Evolutionary conservation across 148 eudicot species (phyloP).

Genomic region (Rhododendron simsii): DNA sequence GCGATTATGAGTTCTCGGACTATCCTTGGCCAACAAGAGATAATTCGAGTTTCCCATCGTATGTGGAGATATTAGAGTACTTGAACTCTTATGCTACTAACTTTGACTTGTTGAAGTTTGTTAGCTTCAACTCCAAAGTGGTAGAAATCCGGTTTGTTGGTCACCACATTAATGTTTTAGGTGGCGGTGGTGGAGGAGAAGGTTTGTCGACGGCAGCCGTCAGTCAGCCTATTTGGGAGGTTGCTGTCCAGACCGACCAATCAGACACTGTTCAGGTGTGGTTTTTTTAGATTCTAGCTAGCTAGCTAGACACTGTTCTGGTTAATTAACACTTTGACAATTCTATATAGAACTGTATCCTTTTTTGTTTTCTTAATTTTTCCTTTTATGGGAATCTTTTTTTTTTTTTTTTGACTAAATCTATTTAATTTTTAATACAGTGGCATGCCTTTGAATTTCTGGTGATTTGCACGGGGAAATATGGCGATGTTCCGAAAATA

Average conservation of each 20-base stretch:
- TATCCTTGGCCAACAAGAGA: conserved; percentile 82
- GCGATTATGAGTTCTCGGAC: conserved; percentile 90
- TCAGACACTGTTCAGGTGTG: conserved; percentile 46
- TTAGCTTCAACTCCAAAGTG: conserved; percentile 76
- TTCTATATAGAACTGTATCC: too few species aligned
- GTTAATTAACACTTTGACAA: too few species aligned
- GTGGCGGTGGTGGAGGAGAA: conserved; percentile 9
- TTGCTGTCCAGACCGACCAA: conserved; percentile 44
- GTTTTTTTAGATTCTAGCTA: neutral
- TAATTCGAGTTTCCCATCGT: conserved; percentile 54
- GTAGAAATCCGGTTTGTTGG: conserved; percentile 65
- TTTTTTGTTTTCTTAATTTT: neutral
- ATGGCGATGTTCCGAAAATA: conserved; percentile 5
- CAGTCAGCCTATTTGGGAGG: conserved; percentile 71
- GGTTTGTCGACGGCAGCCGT: conserved; percentile 11
- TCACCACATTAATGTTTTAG: conserved; percentile 3
- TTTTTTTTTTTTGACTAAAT: neutral
- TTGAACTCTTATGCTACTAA: conserved; percentile 58
- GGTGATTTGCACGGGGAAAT: too few species aligned
- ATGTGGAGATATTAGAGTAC: conserved; percentile 60
- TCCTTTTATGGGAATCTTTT: neutral
- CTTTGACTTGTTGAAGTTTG: conserved; percentile 63
- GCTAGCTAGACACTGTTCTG: neutral
- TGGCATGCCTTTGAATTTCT: too few species aligned
- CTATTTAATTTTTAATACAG: conserved; percentile 10